Conservation (phyloP, 257 asterid species). For the Cinchona pubescens region DNA sequence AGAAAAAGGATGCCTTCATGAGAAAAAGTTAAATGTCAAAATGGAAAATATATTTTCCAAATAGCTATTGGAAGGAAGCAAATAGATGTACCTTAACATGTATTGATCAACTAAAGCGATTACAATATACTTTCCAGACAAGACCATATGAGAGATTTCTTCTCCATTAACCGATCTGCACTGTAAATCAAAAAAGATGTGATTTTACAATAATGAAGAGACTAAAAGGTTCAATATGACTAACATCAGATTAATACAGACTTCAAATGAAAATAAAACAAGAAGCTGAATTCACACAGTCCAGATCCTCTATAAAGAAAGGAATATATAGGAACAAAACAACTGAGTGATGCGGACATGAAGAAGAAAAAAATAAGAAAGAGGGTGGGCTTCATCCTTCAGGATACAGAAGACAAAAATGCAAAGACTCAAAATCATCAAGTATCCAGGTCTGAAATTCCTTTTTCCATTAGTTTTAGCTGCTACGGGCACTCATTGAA, state of each 20-base stretch:
- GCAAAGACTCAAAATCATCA: background rate
- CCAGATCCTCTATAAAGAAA: background rate
- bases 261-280: background rate
- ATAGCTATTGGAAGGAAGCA: background rate
- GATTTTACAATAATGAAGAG: constrained; percentile 13
- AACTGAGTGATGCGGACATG: background rate
- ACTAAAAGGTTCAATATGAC: background rate
- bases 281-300: background rate
- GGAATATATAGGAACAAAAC: background rate
- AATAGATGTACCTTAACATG: constrained; percentile 54
- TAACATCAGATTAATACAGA: background rate
- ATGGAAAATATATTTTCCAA: background rate
- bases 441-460: background rate
- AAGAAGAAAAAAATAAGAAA: too few relatives aligned
- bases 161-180: constrained; percentile 76
- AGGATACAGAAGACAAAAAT: background rate
- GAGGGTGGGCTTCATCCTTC: too few relatives aligned
- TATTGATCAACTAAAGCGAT: constrained; percentile 87
- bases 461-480: background rate
- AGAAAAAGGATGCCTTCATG: background rate
- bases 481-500: background rate
- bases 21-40: background rate
- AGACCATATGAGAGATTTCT: constrained; percentile 55
- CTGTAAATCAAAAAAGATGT: constrained; percentile 47
- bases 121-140: constrained; percentile 72